A percentile compares a stretch with the other conserved stretches of the same genome.
These are phyloP conservation scores for Botrytis medusae DNA, from an alignment of 2,329 filamentous ascomycete species.

Conservation along the genomic window DNA sequence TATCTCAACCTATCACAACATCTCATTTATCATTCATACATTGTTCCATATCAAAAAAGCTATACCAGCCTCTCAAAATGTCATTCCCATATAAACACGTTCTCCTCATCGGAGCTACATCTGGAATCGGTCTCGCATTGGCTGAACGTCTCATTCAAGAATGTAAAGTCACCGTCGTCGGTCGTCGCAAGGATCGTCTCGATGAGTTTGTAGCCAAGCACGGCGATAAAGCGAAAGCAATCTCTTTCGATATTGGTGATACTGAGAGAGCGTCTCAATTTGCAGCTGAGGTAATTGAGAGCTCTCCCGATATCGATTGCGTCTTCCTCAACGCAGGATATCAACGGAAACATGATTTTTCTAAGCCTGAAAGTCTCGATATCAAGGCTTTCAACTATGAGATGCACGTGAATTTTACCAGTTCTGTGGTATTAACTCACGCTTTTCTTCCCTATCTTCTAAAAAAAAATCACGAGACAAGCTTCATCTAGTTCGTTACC, in stretches of 20 bases:
- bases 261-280: neutral
- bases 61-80: conserved; percentile 41
- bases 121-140: conserved; percentile 52
- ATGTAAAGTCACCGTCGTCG: conserved; percentile 53
- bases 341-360: conserved; percentile 32
- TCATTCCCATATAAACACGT: conserved; percentile 55
- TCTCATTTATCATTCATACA: neutral
- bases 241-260: conserved; percentile 22
- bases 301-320: conserved; percentile 34
- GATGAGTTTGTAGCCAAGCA: conserved; percentile 36
- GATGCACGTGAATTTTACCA: conserved; percentile 34
- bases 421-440: conserved; percentile 35
- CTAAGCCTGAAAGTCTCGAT: conserved; percentile 28
- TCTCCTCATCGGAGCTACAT: conserved; percentile 56
- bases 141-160: conserved; percentile 46
- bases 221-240: neutral
- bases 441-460: conserved; percentile 36
- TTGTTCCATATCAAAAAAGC: neutral
- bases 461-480: conserved; percentile 19
- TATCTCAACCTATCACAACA: too few relatives aligned
- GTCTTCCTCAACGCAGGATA: conserved; percentile 40
- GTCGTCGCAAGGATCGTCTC: conserved; percentile 51
- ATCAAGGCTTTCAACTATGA: neutral
- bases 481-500: conserved; percentile 28
- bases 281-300: conserved; percentile 7